phyloP scores from a whole-genome alignment of 129 eudicot genomes.

The Arctium lappa region DNA sequence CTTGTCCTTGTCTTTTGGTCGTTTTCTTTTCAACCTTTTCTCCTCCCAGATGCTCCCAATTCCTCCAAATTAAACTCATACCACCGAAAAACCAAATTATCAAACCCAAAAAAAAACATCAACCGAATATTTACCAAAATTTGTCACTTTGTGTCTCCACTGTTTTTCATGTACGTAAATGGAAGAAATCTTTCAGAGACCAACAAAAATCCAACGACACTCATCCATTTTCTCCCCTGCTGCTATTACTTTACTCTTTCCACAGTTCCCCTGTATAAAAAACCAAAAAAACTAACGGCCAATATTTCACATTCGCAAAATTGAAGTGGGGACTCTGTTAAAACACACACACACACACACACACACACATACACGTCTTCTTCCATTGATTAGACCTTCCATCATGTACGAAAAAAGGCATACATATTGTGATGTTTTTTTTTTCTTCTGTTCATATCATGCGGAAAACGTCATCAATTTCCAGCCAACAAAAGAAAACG shows the following conservation, averaged over 20 bases:
- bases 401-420: slow-evolving; percentile 11
- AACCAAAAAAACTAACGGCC: slow-evolving; percentile 12
- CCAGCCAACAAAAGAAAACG: not conserved
- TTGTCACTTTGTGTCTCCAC: not conserved
- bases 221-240: not conserved
- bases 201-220: slow-evolving; percentile 16
- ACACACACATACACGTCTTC: slow-evolving; percentile 19
- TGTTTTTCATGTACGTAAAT: not conserved
- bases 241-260: not conserved
- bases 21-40: not conserved
- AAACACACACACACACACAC: no score
- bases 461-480: slow-evolving; percentile 16
- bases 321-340: slow-evolving; percentile 16
- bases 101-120: not conserved
- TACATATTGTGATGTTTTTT: not conserved
- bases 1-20: slow-evolving; percentile 18
- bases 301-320: not conserved
- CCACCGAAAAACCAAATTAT: not conserved
- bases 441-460: slow-evolving; percentile 22
- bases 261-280: not conserved
- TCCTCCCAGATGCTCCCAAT: not conserved
- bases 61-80: not conserved
- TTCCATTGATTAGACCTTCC: slow-evolving; percentile 26
- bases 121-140: not conserved
- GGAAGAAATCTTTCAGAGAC: slow-evolving; percentile 19